Percentiles rank a stretch among this genome's conserved stretches.
Evolutionary conservation across 495 filamentous ascomycete genomes (phyloP).

Genomic region (Talaromyces wortmannii): DNA sequence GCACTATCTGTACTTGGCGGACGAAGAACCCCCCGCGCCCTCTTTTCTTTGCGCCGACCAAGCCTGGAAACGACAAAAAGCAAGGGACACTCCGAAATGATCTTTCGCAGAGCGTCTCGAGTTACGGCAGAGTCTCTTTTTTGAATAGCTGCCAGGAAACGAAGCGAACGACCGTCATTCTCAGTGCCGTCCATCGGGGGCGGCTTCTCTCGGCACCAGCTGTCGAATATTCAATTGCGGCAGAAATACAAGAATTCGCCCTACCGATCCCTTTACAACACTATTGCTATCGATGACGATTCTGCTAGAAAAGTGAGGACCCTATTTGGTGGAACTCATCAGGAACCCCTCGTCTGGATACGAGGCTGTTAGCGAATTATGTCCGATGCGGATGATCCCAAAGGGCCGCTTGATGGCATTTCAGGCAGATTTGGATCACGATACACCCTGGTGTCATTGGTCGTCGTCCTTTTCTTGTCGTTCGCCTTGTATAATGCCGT

Average conservation of each 20-base stretch:
- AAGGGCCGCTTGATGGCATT: slow-evolving; percentile 27
- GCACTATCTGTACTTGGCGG: too few species aligned
- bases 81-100: not conserved
- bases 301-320: too few species aligned
- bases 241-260: too few species aligned
- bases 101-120: not conserved
- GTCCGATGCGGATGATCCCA: not conserved
- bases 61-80: too few species aligned
- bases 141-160: not conserved
- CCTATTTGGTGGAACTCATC: too few species aligned
- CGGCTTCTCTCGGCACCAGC: too few species aligned
- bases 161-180: not conserved
- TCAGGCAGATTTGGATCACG: slow-evolving; percentile 23
- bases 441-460: slow-evolving; percentile 20
- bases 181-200: too few species aligned
- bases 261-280: too few species aligned
- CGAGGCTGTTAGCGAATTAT: not conserved
- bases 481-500: slow-evolving; percentile 44
- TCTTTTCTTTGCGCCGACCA: too few species aligned
- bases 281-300: too few species aligned
- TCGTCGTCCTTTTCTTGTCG: slow-evolving; percentile 37
- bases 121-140: not conserved
- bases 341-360: not conserved
- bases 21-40: too few species aligned
- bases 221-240: too few species aligned